Evolutionary conservation across 1,284 basidiomycete genomes (phyloP), one percentile per base, ranked within the genome.

Genomic region (Apiotrichum montevideense): DNA sequence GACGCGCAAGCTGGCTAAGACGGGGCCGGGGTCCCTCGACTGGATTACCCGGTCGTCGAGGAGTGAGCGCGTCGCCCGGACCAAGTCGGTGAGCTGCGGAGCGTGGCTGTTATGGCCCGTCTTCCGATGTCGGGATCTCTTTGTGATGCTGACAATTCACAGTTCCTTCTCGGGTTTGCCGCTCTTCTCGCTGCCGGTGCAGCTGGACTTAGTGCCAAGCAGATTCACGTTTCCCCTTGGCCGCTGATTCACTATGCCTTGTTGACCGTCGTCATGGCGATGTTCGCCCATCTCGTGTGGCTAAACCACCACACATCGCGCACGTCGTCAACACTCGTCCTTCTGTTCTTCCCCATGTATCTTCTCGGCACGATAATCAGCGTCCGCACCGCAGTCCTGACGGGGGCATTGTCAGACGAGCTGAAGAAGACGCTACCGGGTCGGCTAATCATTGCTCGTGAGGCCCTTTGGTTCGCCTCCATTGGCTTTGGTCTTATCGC

Each of bases 331-430:
- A 82, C 87, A 0, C 73, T 85, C 29, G 77, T 93, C 34, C 82
- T 97, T 29, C 76, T 95, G 51, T 93, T 90, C 75, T 95, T 89
- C 87, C 88, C 92, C 0, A 52, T 82, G 3, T 90, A 92, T 66
- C 55, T 83, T 9, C 35, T 82, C 21, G 77, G 79, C 0, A 68
- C 84, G 1, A 67, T 78, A 4, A 71, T 90, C 32, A 85, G 86
- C 81, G 77, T 85, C 0, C 82, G 88, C 4, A 89, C 90, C 0
- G 69, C 80, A 44, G 66, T 82, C 35, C 58, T 72, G 51, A 66
- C 69, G 9, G 72, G 71, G 4, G 58, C 63, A 3, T 59, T 73
- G 33, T 62, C 63, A n/a, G 46, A 39, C 4, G 35, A 56, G 11
- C 62, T 70, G 9, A 61, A 59, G 14, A 46, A 67, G 7, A 55